Evolutionary conservation across 345 rosid genomes (phyloP).

Genomic region (Citrus australasica): DNA sequence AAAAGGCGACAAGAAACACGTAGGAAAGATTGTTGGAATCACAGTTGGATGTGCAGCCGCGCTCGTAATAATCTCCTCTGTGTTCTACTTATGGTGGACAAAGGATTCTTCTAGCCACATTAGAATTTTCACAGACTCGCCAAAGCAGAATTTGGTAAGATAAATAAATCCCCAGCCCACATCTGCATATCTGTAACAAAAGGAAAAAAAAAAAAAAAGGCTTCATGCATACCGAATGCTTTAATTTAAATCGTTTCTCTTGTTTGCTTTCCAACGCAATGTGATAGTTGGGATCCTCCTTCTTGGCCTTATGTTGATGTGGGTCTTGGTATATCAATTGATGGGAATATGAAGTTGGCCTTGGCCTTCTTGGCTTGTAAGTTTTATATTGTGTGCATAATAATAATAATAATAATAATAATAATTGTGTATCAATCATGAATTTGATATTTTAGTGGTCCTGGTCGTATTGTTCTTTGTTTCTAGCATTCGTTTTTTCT

Average conservation of each 20-base stretch:
- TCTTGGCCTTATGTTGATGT: neutral
- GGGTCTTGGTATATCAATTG: neutral
- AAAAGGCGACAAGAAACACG: constrained; percentile 16
- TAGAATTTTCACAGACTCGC: constrained; percentile 22
- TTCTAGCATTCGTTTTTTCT: neutral
- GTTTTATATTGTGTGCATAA: neutral
- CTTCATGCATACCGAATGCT: neutral
- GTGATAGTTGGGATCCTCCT: neutral
- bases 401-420: neutral
- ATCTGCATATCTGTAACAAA: neutral
- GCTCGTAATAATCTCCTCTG: constrained; percentile 28
- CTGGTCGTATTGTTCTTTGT: neutral
- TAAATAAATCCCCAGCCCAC: neutral
- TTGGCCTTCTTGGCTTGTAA: neutral
- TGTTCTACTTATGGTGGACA: constrained; percentile 37
- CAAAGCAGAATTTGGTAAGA: neutral
- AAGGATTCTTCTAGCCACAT: constrained; percentile 9
- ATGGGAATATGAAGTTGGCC: neutral
- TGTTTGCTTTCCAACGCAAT: neutral
- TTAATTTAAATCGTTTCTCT: neutral
- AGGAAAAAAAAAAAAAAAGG: neutral
- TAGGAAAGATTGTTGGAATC: constrained; percentile 33
- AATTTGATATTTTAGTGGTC: neutral
- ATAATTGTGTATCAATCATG: neutral
- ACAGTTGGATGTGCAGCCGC: constrained; percentile 33